phyloP scores from a whole-genome alignment of 1,139 yeast genomes.

The Candida sanyaensis region DNA sequence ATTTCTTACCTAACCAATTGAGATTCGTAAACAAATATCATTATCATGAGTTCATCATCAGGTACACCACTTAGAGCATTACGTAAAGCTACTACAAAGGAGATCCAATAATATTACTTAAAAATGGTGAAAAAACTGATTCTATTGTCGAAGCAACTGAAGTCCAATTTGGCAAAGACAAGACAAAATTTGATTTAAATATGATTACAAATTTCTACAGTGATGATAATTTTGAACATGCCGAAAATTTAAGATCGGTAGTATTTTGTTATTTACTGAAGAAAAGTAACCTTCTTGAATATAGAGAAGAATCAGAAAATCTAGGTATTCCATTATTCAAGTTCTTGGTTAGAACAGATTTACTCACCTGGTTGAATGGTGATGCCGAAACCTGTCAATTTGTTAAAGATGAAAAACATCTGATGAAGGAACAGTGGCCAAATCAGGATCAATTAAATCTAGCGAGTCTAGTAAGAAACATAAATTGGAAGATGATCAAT shows the following conservation, averaged over 20 bases:
- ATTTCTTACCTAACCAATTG: no score
- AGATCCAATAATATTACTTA: slow-evolving; percentile 26
- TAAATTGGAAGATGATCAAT: slow-evolving; percentile 53
- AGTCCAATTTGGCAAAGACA: slow-evolving; percentile 30
- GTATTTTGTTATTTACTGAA: slow-evolving; percentile 80
- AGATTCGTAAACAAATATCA: not conserved
- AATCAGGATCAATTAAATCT: slow-evolving; percentile 8
- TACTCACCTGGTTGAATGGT: slow-evolving; percentile 80
- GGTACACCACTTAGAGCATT: slow-evolving; percentile 18
- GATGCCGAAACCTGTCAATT: slow-evolving; percentile 58
- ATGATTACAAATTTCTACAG: slow-evolving; percentile 57
- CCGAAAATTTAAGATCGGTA: slow-evolving; percentile 60
- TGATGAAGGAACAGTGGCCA: slow-evolving; percentile 8
- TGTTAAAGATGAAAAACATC: slow-evolving; percentile 29
- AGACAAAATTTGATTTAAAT: slow-evolving; percentile 33
- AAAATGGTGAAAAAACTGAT: slow-evolving; percentile 17
- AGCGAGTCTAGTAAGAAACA: slow-evolving; percentile 20
- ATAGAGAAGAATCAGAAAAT: slow-evolving; percentile 71
- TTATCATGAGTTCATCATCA: slow-evolving; percentile 6
- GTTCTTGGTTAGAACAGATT: slow-evolving; percentile 83
- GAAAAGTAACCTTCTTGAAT: slow-evolving; percentile 79
- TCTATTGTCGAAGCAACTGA: slow-evolving; percentile 39
- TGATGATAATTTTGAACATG: slow-evolving; percentile 37
- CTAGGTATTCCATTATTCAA: slow-evolving; percentile 70
- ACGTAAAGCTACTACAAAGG: slow-evolving; percentile 26